A percentile compares a stretch with the other conserved stretches of the same genome.
phyloP scores from a whole-genome alignment of 352 stramenopile species.

The Saprolegnia parasitica region DNA sequence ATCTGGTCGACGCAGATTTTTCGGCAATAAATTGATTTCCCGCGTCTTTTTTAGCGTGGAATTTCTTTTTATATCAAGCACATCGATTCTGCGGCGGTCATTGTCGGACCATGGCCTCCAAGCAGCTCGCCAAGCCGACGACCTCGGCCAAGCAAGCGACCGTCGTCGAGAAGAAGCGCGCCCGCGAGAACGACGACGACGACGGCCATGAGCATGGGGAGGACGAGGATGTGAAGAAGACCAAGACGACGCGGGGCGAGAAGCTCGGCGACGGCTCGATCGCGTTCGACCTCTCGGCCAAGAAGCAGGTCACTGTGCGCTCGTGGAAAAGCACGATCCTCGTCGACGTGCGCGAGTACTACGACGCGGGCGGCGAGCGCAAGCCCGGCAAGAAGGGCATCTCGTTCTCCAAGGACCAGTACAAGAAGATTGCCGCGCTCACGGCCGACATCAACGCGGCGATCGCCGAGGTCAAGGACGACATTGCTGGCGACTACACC shows the following conservation, averaged over 20 bases:
- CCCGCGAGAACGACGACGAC: neutral
- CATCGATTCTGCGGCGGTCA: too few species aligned
- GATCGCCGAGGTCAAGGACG: slow-evolving; percentile 44
- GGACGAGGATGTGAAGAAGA: slow-evolving; percentile 6
- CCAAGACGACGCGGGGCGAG: slow-evolving; percentile 7
- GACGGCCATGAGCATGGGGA: neutral
- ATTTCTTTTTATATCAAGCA: too few species aligned
- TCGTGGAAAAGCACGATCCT: slow-evolving; percentile 49
- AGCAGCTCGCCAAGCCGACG: slow-evolving; percentile 15
- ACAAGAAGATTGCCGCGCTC: slow-evolving; percentile 42
- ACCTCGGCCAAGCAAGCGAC: neutral
- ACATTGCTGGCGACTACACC: slow-evolving; percentile 35
- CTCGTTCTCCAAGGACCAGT: slow-evolving; percentile 53
- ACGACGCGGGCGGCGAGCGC: slow-evolving; percentile 48
- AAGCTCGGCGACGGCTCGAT: slow-evolving; percentile 23
- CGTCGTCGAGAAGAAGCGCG: neutral
- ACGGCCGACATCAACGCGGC: slow-evolving; percentile 40
- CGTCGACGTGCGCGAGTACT: slow-evolving; percentile 75
- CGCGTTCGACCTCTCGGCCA: slow-evolving; percentile 53
- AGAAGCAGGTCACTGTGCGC: slow-evolving; percentile 53
- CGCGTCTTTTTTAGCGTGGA: too few species aligned
- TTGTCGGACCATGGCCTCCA: neutral
- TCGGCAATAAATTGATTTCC: too few species aligned
- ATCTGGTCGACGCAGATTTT: too few species aligned
- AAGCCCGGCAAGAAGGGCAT: slow-evolving; percentile 80